Evolutionary conservation across 139 green algal genomes (phyloP).

Genomic region (Picochlorum sp.): DNA sequence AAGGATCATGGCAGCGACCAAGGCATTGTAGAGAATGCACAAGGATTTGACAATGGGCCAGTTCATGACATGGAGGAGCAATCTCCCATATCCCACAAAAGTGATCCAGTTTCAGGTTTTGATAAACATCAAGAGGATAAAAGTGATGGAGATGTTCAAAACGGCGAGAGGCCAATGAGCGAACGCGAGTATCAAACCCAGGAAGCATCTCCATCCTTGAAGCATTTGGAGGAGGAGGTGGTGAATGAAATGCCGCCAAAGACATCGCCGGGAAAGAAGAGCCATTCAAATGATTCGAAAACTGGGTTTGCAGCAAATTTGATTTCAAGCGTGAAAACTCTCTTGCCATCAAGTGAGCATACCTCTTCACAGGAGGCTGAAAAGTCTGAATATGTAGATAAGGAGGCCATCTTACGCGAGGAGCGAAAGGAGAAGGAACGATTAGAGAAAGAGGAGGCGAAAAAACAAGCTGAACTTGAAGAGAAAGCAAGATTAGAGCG

Average conservation of each 20-base stretch:
- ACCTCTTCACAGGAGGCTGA: conserved; percentile 46
- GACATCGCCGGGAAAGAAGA: neutral
- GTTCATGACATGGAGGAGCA: too few relatives aligned
- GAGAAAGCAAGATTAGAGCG: conserved; percentile 35
- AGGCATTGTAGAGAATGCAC: too few relatives aligned
- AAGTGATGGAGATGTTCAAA: too few relatives aligned
- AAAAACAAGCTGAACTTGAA: conserved; percentile 38
- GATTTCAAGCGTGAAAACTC: conserved; percentile 50
- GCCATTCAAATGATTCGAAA: neutral
- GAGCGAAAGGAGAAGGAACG: conserved; percentile 36
- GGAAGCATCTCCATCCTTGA: too few relatives aligned
- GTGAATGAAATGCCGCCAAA: neutral
- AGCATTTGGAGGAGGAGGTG: neutral
- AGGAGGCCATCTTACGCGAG: conserved; percentile 42
- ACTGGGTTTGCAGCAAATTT: conserved; percentile 42
- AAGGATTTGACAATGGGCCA: too few relatives aligned
- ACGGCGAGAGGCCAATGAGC: too few relatives aligned
- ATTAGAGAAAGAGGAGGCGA: conserved; percentile 22
- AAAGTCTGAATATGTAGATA: conserved; percentile 63
- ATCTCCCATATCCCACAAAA: too few relatives aligned
- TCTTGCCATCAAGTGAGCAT: conserved; percentile 40
- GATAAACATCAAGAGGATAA: too few relatives aligned
- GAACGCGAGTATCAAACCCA: too few relatives aligned
- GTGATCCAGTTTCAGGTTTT: too few relatives aligned
- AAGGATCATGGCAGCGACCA: too few relatives aligned